Conservation (phyloP, 2,329 filamentous ascomycete species). For the Tothia fuscella region DNA sequence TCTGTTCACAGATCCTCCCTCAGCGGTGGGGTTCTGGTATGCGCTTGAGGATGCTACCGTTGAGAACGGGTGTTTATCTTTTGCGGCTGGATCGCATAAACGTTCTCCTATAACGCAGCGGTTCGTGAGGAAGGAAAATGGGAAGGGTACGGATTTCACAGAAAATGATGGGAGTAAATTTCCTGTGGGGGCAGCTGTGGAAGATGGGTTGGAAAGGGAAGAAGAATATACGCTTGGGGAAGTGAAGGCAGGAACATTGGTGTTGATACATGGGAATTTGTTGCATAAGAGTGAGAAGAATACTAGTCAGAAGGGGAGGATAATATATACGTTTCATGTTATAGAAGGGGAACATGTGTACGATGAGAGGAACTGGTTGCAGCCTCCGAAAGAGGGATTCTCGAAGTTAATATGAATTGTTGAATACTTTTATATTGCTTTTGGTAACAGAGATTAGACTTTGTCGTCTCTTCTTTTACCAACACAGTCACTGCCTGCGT, state of each 20-base stretch:
- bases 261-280: slow-evolving; percentile 90
- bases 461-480: not conserved
- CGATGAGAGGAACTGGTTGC: slow-evolving; percentile 85
- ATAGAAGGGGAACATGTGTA: slow-evolving; percentile 76
- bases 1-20: slow-evolving; percentile 77
- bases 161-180: slow-evolving; percentile 55
- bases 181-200: slow-evolving; percentile 34
- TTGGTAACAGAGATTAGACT: not conserved
- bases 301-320: slow-evolving; percentile 68
- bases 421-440: too few species aligned
- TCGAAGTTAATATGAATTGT: too few species aligned
- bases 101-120: slow-evolving; percentile 58
- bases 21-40: slow-evolving; percentile 94
- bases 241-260: slow-evolving; percentile 81
- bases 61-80: slow-evolving; percentile 80
- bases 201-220: slow-evolving; percentile 28
- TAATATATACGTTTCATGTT: slow-evolving; percentile 90
- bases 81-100: slow-evolving; percentile 70
- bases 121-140: slow-evolving; percentile 52
- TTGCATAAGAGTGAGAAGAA: slow-evolving; percentile 96
- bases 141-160: slow-evolving; percentile 35
- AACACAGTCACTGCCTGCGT: not conserved
- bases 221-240: slow-evolving; percentile 66
- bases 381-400: slow-evolving; percentile 71
- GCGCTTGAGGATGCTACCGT: slow-evolving; percentile 82